Conservation (phyloP, 106 monocot genomes). For the Dendrobium catenatum region DNA sequence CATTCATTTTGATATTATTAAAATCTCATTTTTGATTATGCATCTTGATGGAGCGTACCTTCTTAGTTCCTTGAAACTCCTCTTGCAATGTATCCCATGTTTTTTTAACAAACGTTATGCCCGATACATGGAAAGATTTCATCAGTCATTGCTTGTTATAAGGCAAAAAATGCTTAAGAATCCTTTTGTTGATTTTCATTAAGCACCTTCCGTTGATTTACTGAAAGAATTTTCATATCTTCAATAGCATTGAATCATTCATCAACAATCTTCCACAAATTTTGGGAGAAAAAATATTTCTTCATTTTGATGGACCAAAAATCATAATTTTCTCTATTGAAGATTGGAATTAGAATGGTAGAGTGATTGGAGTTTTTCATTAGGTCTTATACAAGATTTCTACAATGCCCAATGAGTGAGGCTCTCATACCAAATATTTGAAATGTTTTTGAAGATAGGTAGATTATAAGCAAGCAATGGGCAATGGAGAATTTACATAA, state of each 20-base stretch:
- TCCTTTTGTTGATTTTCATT: background rate
- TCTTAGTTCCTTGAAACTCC: background rate
- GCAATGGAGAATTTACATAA: no score
- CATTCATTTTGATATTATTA: background rate
- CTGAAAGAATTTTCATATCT: background rate
- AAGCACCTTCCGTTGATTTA: background rate
- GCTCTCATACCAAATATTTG: no score
- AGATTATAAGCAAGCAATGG: no score
- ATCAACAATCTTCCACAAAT: background rate
- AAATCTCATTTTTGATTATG: background rate
- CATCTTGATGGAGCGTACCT: background rate
- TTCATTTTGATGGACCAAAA: no score
- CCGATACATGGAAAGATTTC: background rate
- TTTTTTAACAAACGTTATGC: background rate
- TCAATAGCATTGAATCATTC: background rate
- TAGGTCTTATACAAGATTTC: no score
- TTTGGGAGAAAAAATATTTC: background rate
- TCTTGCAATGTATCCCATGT: background rate
- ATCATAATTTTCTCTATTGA: background rate
- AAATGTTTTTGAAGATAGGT: no score
- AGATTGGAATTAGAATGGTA: background rate
- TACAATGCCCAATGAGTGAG: no score
- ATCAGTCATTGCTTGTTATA: background rate
- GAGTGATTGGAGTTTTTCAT: background rate
- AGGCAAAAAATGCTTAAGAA: no score